These are phyloP conservation scores for Dendrobium huoshanense DNA, from an alignment of 106 monocot species.

Conservation along the genomic window DNA sequence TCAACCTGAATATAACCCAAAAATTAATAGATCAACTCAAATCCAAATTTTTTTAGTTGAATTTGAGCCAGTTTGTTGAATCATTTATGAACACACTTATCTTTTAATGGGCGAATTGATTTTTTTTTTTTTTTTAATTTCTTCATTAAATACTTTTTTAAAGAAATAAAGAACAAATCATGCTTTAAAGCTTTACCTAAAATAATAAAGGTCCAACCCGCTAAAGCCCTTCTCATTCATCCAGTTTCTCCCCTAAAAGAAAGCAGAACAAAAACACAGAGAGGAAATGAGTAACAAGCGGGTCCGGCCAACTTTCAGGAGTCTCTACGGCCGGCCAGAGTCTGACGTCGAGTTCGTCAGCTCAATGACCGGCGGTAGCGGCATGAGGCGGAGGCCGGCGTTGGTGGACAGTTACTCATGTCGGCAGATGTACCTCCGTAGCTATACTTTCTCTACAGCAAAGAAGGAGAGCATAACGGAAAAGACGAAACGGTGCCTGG, in stretches of 20 bases:
- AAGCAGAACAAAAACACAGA: background rate
- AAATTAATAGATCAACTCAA: no score
- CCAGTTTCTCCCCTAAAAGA: background rate
- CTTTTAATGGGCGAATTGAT: no score
- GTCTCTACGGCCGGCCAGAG: conserved; percentile 21
- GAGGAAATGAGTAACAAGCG: background rate
- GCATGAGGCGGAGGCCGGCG: background rate
- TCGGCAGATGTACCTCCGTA: conserved; percentile 47
- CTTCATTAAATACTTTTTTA: no score
- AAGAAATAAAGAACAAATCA: no score
- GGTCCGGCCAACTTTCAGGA: background rate
- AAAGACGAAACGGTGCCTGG: conserved; percentile 28
- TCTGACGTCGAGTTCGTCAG: conserved; percentile 48
- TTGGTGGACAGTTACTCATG: conserved; percentile 51
- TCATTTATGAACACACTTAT: no score
- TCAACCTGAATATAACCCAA: no score
- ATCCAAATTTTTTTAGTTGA: no score
- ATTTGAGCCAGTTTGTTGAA: no score
- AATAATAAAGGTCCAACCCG: no score
- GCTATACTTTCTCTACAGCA: conserved; percentile 45
- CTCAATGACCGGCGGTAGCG: conserved; percentile 11
- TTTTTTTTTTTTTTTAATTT: no score
- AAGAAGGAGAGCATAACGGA: conserved; percentile 35
- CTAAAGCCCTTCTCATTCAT: background rate
- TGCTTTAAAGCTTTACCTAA: no score